A percentile compares a stretch with the other conserved stretches of the same genome.
Evolutionary conservation across 1,139 yeast genomes (phyloP).

Genomic region (Debaryomyces robertsiae): DNA sequence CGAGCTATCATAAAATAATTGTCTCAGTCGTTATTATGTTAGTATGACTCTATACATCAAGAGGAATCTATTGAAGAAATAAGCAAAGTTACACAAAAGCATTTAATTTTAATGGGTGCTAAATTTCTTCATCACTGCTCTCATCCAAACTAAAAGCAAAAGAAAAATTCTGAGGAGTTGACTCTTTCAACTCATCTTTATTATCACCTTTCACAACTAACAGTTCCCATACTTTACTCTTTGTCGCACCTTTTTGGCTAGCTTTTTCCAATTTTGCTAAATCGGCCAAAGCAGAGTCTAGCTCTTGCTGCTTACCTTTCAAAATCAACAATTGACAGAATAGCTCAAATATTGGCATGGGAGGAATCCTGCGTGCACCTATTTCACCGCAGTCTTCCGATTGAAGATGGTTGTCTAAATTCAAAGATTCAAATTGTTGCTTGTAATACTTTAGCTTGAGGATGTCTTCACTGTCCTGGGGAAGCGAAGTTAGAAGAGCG

Average conservation of each 20-base stretch:
- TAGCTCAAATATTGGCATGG: constrained; percentile 61
- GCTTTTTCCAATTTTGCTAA: constrained; percentile 32
- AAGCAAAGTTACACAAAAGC: constrained; percentile 11
- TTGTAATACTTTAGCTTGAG: constrained; percentile 22
- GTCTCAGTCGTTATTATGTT: not conserved
- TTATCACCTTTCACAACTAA: constrained; percentile 19
- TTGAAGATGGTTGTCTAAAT: constrained; percentile 26
- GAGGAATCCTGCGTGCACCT: constrained; percentile 29
- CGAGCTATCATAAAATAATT: constrained; percentile 2
- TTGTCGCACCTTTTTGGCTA: constrained; percentile 19
- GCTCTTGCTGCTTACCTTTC: constrained; percentile 33
- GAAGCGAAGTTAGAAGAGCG: constrained; percentile 20
- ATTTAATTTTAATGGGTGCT: too few species aligned
- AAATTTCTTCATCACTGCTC: constrained; percentile 23
- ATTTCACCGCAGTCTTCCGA: constrained; percentile 50
- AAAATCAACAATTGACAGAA: constrained; percentile 47
- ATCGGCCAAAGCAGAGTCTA: constrained; percentile 35
- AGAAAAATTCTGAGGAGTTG: constrained; percentile 27
- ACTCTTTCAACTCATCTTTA: constrained; percentile 28
- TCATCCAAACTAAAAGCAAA: constrained; percentile 36
- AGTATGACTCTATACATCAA: not conserved
- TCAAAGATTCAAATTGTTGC: constrained; percentile 20
- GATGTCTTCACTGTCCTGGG: constrained; percentile 15
- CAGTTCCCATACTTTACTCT: constrained; percentile 13
- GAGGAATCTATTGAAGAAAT: not conserved